Evolutionary conservation across 345 rosid genomes (phyloP).

Genomic region (Pistacia atlantica): DNA sequence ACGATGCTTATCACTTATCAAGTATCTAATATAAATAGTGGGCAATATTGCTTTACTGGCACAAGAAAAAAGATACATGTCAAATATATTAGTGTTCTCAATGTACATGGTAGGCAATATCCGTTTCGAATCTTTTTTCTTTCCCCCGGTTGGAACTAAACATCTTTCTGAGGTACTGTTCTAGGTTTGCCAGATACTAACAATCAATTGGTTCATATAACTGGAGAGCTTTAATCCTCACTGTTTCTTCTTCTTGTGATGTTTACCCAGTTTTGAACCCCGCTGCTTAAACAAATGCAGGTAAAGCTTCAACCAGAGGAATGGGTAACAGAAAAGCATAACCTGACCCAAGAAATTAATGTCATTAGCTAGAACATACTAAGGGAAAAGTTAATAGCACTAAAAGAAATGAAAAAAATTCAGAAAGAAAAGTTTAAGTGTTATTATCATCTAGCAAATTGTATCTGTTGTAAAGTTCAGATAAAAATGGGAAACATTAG

Average conservation of each 20-base stretch:
- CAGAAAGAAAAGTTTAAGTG: neutral
- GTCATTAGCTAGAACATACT: neutral
- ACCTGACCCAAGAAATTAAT: conserved; percentile 43
- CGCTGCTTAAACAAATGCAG: conserved; percentile 75
- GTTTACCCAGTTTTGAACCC: conserved; percentile 55
- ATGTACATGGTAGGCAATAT: neutral
- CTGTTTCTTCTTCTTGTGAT: conserved; percentile 49
- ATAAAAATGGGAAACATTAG: neutral
- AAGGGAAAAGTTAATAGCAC: neutral
- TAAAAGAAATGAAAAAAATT: neutral
- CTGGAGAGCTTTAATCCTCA: conserved; percentile 30
- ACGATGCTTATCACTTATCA: neutral
- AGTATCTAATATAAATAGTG: neutral
- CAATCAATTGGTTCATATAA: neutral
- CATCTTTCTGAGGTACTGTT: neutral
- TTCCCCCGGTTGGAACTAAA: neutral
- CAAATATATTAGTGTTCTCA: neutral
- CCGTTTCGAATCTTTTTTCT: neutral
- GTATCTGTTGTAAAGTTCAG: neutral
- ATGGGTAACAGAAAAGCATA: conserved; percentile 63
- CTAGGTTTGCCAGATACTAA: neutral
- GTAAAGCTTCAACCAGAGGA: conserved; percentile 79
- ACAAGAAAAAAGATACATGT: neutral
- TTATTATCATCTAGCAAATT: neutral
- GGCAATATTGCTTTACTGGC: neutral